Evolutionary conservation across 306 rosid species (phyloP).

Genomic region (Calophaca sinica): DNA sequence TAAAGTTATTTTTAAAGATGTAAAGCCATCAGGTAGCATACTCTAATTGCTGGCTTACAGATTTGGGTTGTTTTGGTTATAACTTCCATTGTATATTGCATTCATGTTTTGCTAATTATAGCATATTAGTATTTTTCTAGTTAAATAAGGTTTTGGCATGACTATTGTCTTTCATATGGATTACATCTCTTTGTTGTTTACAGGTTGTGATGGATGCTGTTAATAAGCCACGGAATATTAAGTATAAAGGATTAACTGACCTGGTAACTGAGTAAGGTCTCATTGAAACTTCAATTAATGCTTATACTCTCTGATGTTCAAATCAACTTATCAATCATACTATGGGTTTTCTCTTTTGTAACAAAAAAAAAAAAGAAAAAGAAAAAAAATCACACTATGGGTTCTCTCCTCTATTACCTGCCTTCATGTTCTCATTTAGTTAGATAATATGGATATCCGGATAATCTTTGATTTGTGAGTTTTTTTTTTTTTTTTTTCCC

Average conservation of each 20-base stretch:
- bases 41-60: neutral
- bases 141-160: conserved; percentile 31
- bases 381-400: neutral
- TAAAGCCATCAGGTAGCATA: neutral
- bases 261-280: conserved; percentile 97
- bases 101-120: conserved; percentile 2
- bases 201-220: conserved; percentile 99
- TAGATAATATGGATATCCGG: conserved; percentile 15
- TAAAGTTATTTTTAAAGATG: neutral
- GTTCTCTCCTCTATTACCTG: conserved; percentile 5
- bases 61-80: neutral
- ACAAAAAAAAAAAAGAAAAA: no score
- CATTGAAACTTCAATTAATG: conserved; percentile 37
- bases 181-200: conserved; percentile 42
- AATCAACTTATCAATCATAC: neutral
- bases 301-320: conserved; percentile 42
- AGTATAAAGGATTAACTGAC: conserved; percentile 92
- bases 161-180: conserved; percentile 31
- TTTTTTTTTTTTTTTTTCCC: no score
- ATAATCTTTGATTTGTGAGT: conserved; percentile 14
- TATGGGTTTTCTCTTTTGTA: no score
- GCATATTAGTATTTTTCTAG: neutral
- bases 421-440: conserved; percentile 34
- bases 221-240: conserved; percentile 81
- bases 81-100: conserved; percentile 1